These are phyloP conservation scores for Kappamyces sp. DNA, from an alignment of 192 early-diverging fungal genomes.

Conservation along the genomic window DNA sequence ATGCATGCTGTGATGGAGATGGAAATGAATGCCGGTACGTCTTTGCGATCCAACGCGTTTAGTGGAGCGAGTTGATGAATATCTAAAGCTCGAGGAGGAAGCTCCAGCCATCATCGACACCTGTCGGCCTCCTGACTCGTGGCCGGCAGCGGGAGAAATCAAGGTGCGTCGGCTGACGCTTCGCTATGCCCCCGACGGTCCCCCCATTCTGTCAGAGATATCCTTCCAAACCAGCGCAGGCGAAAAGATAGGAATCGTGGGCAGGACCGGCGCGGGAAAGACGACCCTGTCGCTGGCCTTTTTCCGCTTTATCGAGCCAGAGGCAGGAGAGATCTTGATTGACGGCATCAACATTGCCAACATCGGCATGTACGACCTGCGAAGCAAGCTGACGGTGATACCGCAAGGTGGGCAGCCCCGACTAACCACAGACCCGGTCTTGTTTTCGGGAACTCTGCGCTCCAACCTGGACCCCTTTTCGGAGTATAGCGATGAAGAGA, in stretches of 20 bases:
- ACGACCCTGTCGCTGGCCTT: conserved; percentile 66
- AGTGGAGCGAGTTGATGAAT: conserved; percentile 84
- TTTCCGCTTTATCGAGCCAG: conserved; percentile 71
- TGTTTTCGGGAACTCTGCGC: conserved; percentile 37
- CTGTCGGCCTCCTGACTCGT: conserved; percentile 25
- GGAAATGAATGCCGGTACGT: conserved; percentile 61
- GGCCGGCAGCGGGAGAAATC: conserved; percentile 68
- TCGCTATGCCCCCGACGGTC: conserved; percentile 71
- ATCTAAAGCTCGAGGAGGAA: conserved; percentile 75
- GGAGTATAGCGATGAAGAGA: conserved; percentile 24
- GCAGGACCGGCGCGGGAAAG: conserved; percentile 77
- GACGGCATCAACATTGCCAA: conserved; percentile 70
- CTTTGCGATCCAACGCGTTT: conserved; percentile 17
- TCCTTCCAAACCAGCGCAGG: conserved; percentile 33
- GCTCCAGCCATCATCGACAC: conserved; percentile 58
- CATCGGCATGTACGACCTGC: conserved; percentile 73
- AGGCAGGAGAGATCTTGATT: conserved; percentile 57
- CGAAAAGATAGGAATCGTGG: conserved; percentile 52
- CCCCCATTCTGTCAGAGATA: conserved; percentile 41
- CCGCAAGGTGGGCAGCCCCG: conserved; percentile 49
- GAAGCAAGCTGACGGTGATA: conserved; percentile 76
- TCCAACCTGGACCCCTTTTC: conserved; percentile 68
- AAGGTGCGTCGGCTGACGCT: conserved; percentile 60
- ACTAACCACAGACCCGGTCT: conserved; percentile 53
- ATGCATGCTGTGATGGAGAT: conserved; percentile 59